Evolutionary conservation across 805 yeast species (phyloP).

Genomic region (Metschnikowia vanudenii): DNA sequence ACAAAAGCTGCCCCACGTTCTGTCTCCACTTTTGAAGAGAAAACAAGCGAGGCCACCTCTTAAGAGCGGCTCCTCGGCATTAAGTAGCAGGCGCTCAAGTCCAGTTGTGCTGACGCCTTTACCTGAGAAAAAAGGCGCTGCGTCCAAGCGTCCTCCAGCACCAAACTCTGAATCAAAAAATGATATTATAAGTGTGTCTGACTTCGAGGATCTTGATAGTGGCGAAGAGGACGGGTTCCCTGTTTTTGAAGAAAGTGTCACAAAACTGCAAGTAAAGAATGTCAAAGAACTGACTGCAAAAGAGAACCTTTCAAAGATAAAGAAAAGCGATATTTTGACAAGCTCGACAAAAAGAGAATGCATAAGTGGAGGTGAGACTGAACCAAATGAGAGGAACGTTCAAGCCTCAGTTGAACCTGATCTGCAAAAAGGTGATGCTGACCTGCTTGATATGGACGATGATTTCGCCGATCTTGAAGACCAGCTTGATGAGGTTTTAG

Average conservation of each 20-base stretch:
- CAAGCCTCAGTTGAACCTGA: no score
- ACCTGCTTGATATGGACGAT: conserved; percentile 31
- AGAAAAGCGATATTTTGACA: not conserved
- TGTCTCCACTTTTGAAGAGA: conserved; percentile 8
- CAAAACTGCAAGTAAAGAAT: not conserved
- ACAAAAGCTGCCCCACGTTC: conserved; percentile 4
- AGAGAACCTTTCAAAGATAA: not conserved
- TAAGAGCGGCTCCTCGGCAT: not conserved
- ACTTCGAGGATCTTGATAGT: conserved; percentile 36
- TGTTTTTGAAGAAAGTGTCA: not conserved
- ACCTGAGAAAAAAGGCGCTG: not conserved
- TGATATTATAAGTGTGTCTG: conserved; percentile 35
- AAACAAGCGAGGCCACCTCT: not conserved
- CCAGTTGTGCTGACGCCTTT: not conserved
- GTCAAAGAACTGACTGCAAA: not conserved
- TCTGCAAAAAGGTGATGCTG: conserved; percentile 4
- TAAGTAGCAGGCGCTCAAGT: not conserved
- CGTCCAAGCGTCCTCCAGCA: conserved; percentile 22
- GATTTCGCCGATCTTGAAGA: conserved; percentile 45
- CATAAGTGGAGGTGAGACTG: not conserved
- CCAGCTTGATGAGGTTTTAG: conserved; percentile 42
- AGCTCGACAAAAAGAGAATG: not conserved
- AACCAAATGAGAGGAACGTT: not conserved
- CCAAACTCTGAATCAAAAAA: conserved; percentile 9
- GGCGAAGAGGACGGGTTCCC: conserved; percentile 11